Evolutionary conservation across 495 filamentous ascomycete genomes (phyloP), one percentile per base, ranked within the genome.

Genomic region (Apodospora peruviana): DNA sequence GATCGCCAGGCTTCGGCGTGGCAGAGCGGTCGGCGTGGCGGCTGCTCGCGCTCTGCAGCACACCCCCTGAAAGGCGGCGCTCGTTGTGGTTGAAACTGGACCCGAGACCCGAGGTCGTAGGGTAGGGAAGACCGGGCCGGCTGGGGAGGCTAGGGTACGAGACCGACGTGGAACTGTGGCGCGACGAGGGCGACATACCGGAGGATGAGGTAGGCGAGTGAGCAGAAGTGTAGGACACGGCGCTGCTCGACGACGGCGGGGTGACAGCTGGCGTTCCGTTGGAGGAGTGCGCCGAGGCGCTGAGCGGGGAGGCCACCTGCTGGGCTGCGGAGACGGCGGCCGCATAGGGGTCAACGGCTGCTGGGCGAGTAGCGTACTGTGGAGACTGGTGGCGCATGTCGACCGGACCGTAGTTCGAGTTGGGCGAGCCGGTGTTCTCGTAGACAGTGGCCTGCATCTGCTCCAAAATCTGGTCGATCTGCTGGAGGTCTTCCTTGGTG

Each of bases 361-460:
- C n/a, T 47, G 71, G 66, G 35, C 64, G 67, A 21, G 74, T 66
- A 18, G 69, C 68, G 43, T 79, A 74, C 8, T 80, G 83, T 0
- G 90, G 88, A n/a, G 87, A 88, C 47, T 88, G 75, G 19, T 82
- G 72, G 45, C 89, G 86, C 61, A 83, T 85, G 63, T 77, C 77
- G 51, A 82, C 57, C 12, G 67, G 59, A 12, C 60, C 50, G 23
- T 71, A 71, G 22, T 68, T 64, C 1, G 69, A 58, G 42, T 42
- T 66, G 17, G 66, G 57, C 59, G 69, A 62, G 58, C 87, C 86
- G 19, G 90, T 83, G 58, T 81, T 91, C 66, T 96, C 91, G 62
- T 96, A 97, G 22, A 96, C 86, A 7, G 91, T 95, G 52, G 83
- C 78, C 59, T 96, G 90, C 76, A 97, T 90, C 67, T 96, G 88